Percentiles rank a stretch among this genome's conserved stretches.
Conservation (phyloP, 176 grass and related monocot species). For the Guadua angustifolia region DNA sequence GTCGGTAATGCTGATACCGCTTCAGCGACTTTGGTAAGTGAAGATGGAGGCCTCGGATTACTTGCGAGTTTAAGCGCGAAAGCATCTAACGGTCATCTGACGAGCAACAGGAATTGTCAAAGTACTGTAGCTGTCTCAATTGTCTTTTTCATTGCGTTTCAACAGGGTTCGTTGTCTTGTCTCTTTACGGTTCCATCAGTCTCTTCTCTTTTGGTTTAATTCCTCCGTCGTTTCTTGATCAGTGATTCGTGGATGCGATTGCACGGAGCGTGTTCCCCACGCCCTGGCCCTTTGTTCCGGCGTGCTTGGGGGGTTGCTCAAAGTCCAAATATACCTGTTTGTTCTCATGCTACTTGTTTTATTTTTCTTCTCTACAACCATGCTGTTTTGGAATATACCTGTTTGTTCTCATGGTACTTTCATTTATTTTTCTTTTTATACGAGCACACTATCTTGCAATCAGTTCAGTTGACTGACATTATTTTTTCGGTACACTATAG, state of each 20-base stretch:
- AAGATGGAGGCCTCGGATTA: too few species aligned
- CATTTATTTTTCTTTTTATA: background rate
- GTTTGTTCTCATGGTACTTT: constrained; percentile 2
- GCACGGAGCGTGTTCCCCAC: background rate
- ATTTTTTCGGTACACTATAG: background rate
- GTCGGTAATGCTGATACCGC: too few species aligned
- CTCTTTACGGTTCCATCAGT: background rate
- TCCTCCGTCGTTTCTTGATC: background rate
- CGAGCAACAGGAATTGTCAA: too few species aligned
- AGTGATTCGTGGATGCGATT: constrained; percentile 35
- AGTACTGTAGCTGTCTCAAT: too few species aligned
- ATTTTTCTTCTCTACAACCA: background rate
- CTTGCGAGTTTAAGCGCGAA: too few species aligned
- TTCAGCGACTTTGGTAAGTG: too few species aligned
- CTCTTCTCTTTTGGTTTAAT: background rate
- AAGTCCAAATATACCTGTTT: background rate
- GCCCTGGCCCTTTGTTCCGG: background rate
- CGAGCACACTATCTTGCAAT: background rate
- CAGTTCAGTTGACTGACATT: background rate
- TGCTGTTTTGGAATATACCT: background rate
- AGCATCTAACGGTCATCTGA: too few species aligned
- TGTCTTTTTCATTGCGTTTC: too few species aligned
- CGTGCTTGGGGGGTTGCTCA: constrained; percentile 1
- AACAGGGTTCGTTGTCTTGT: constrained; percentile 28
- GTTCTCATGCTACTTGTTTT: background rate